A percentile compares a stretch with the other conserved stretches of the same genome.
phyloP scores from a whole-genome alignment of 2,329 filamentous ascomycete species.

The Lachnellula subtilissima region DNA sequence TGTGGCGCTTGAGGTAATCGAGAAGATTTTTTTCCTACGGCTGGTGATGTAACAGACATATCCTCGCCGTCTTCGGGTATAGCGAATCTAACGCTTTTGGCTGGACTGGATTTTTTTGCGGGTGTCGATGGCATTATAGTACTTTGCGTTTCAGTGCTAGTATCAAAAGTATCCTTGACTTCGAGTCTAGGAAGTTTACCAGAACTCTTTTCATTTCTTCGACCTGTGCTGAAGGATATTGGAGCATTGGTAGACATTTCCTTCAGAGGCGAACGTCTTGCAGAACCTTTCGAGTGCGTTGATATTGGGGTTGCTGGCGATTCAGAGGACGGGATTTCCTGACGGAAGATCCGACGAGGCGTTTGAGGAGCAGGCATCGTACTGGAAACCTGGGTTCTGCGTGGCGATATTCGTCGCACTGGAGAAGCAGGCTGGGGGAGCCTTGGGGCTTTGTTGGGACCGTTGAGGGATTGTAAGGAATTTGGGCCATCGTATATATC shows the following conservation, averaged over 20 bases:
- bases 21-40: background rate
- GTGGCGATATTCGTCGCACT: background rate
- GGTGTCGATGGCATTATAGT: conserved; percentile 15
- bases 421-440: conserved; percentile 1
- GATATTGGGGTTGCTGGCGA: conserved; percentile 31
- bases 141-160: conserved; percentile 17
- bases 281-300: conserved; percentile 15
- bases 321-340: conserved; percentile 32
- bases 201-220: conserved; percentile 10
- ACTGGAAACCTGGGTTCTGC: background rate
- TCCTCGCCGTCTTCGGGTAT: conserved; percentile 12
- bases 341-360: conserved; percentile 15
- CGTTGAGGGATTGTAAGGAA: conserved; percentile 11
- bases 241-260: conserved; percentile 23
- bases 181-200: conserved; percentile 20
- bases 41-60: background rate
- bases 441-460: background rate
- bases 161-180: conserved; percentile 27
- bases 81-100: conserved; percentile 28
- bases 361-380: conserved; percentile 26
- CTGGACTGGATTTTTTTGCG: conserved; percentile 21
- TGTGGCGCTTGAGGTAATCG: background rate
- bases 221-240: conserved; percentile 18
- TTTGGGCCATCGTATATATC: conserved; percentile 20
- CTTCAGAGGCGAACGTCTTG: conserved; percentile 16